Conservation (phyloP, 1,139 yeast genomes). For the Wickerhamomyces sp. region DNA sequence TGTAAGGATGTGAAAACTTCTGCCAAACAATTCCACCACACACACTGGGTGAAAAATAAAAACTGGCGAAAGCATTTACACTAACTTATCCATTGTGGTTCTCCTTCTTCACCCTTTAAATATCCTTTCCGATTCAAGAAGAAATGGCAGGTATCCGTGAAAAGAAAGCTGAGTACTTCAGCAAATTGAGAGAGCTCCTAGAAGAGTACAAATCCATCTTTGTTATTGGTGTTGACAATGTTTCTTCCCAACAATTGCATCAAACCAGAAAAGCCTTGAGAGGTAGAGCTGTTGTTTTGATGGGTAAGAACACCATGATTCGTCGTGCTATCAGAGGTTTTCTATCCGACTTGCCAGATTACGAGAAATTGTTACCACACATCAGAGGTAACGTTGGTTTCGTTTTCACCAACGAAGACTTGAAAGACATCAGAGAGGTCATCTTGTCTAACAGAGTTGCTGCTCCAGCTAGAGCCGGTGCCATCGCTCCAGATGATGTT, state of each 20-base stretch:
- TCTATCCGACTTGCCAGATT: slow-evolving; percentile 91
- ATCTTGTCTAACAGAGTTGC: slow-evolving; percentile 92
- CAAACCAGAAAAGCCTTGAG: slow-evolving; percentile 97
- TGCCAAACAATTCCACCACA: no score
- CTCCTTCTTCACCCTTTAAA: slow-evolving; percentile 89
- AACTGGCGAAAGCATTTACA: no score
- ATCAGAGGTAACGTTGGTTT: slow-evolving; percentile 98
- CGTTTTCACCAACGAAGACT: slow-evolving; percentile 96
- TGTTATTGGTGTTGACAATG: slow-evolving; percentile 99
- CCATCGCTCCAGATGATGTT: slow-evolving; percentile 96
- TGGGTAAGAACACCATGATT: slow-evolving; percentile 99
- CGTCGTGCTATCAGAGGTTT: slow-evolving; percentile 99
- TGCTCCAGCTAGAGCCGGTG: slow-evolving; percentile 99
- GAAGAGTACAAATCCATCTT: slow-evolving; percentile 97
- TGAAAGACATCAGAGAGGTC: slow-evolving; percentile 85
- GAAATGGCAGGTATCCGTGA: slow-evolving; percentile 99
- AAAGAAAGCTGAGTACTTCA: slow-evolving; percentile 92
- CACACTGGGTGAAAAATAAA: no score
- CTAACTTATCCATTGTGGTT: no score
- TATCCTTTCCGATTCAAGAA: slow-evolving; percentile 86
- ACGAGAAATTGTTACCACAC: slow-evolving; percentile 90
- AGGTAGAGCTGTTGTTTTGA: slow-evolving; percentile 89
- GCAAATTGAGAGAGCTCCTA: slow-evolving; percentile 90
- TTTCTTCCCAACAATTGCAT: slow-evolving; percentile 99
- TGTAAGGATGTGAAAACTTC: no score